A percentile compares a stretch with the other conserved stretches of the same genome.
Conservation (phyloP, 305 asterid genomes). For the Euphrasia arctica region DNA sequence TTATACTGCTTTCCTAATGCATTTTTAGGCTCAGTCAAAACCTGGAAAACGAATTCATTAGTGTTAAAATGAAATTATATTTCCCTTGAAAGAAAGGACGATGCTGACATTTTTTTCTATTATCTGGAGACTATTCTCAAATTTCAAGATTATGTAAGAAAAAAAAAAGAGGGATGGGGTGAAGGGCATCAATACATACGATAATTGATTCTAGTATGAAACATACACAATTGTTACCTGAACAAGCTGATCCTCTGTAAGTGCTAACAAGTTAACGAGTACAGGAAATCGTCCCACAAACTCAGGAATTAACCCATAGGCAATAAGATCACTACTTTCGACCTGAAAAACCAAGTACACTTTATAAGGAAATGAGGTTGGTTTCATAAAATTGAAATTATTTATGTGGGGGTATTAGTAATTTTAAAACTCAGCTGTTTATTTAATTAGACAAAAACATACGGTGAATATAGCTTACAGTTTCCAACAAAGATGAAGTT, state of each 20-base stretch:
- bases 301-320: conserved; percentile 84
- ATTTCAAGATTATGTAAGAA: not conserved
- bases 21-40: conserved; percentile 76
- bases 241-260: conserved; percentile 79
- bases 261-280: conserved; percentile 75
- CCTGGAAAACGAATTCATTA: conserved; percentile 40
- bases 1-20: conserved; percentile 78
- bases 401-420: not conserved
- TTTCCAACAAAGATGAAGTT: conserved; percentile 66
- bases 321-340: conserved; percentile 81
- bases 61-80: not conserved
- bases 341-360: conserved; percentile 35
- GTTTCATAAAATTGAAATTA: not conserved
- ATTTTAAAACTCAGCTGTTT: not conserved
- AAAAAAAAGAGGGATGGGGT: not conserved
- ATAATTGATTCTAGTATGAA: not conserved
- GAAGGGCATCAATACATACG: not conserved
- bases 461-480: conserved; percentile 41
- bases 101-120: not conserved
- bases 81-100: not conserved
- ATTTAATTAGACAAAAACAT: not conserved
- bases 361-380: not conserved
- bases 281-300: conserved; percentile 82
- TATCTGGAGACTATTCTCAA: conserved; percentile 4
- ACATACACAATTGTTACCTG: conserved; percentile 42